Percentiles rank a stretch among this genome's conserved stretches.
Conservation (phyloP, 352 stramenopile species). For the Phytophthora tubulina region DNA sequence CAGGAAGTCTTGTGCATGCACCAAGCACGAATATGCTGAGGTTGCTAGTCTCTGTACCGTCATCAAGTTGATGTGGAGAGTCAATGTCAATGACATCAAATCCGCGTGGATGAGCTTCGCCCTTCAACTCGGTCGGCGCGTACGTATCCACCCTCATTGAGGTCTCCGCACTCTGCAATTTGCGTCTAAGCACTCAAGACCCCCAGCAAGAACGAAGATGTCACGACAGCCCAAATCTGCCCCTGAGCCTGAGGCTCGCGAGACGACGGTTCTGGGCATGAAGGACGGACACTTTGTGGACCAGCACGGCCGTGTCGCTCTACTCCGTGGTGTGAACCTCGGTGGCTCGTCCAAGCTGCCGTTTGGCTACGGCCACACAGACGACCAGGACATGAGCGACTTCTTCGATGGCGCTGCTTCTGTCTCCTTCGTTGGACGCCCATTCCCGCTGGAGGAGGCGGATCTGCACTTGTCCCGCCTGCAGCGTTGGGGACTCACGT, state of each 20-base stretch:
- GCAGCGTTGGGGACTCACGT: constrained; percentile 80
- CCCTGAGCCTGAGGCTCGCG: constrained; percentile 20
- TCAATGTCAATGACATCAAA: constrained; percentile 19
- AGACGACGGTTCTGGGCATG: constrained; percentile 50
- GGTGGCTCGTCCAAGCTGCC: constrained; percentile 77
- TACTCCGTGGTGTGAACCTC: constrained; percentile 75
- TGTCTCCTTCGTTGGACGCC: constrained; percentile 75
- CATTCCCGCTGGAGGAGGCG: constrained; percentile 87
- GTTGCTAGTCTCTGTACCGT: constrained; percentile 25
- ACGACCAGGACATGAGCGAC: constrained; percentile 33
- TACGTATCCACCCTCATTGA: constrained; percentile 6
- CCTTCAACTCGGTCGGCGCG: constrained; percentile 27
- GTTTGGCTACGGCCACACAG: constrained; percentile 40
- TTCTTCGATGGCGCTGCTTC: constrained; percentile 62
- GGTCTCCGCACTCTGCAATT: constrained; percentile 28
- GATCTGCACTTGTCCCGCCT: constrained; percentile 80
- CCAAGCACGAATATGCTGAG: not conserved
- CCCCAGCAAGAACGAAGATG: constrained; percentile 22
- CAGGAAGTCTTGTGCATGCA: too few species aligned
- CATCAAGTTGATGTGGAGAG: constrained; percentile 27
- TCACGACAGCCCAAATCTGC: constrained; percentile 19
- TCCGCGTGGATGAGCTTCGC: constrained; percentile 28
- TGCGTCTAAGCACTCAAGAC: constrained; percentile 23
- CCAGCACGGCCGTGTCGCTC: constrained; percentile 51
- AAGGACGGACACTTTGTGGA: constrained; percentile 65